Evolutionary conservation across 345 rosid species (phyloP).

Genomic region (Rubroshorea leprosula): DNA sequence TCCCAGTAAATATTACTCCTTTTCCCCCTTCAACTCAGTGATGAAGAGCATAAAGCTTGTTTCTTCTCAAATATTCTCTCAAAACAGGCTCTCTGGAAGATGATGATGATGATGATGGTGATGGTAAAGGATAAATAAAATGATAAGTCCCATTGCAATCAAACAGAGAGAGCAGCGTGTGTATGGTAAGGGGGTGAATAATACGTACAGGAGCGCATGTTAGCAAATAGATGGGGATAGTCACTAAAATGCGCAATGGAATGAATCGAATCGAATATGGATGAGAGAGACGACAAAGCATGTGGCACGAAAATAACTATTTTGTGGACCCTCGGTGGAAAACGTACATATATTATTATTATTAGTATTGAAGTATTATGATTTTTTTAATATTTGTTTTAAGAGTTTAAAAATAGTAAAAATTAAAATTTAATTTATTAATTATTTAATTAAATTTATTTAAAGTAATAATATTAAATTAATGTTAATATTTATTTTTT

Average conservation of each 20-base stretch:
- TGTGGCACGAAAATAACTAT: slow-evolving; percentile 35
- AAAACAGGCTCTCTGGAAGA: not conserved
- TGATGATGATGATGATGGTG: slow-evolving; percentile 1
- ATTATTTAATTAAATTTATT: too few relatives aligned
- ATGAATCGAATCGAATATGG: too few relatives aligned
- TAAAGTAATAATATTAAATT: too few relatives aligned
- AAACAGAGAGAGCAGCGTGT: slow-evolving; percentile 25
- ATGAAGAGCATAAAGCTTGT: not conserved
- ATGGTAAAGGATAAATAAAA: slow-evolving; percentile 20
- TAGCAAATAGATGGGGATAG: not conserved
- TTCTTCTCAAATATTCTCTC: not conserved
- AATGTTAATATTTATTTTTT: too few relatives aligned
- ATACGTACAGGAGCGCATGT: slow-evolving; percentile 11
- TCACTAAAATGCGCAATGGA: slow-evolving; percentile 13
- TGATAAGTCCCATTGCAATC: slow-evolving; percentile 27
- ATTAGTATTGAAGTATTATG: too few relatives aligned
- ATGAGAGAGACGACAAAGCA: slow-evolving; percentile 13
- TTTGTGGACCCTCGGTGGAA: slow-evolving; percentile 34
- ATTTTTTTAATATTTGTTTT: too few relatives aligned
- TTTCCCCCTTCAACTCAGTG: not conserved
- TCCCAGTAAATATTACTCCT: not conserved
- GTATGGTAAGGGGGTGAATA: slow-evolving; percentile 17
- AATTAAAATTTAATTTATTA: too few relatives aligned
- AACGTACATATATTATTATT: too few relatives aligned
- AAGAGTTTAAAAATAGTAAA: too few relatives aligned